phyloP scores from a whole-genome alignment of 1,284 basidiomycete species.

The Trametes hirsuta region DNA sequence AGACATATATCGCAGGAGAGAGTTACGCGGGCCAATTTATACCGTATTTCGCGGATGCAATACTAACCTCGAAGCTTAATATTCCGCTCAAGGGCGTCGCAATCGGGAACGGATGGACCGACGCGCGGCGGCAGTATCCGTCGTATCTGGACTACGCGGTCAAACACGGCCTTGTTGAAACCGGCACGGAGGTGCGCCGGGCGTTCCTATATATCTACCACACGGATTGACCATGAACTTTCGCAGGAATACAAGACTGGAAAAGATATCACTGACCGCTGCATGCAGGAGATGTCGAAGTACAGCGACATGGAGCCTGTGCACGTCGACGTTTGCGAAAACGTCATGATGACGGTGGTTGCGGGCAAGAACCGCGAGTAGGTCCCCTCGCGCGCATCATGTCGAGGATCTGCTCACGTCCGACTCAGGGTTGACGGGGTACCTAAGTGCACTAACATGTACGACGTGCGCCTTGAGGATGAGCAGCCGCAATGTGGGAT shows the following conservation, averaged over 20 bases:
- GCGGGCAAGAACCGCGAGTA: slow-evolving; percentile 67
- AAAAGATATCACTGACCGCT: slow-evolving; percentile 66
- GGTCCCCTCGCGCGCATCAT: slow-evolving; percentile 31
- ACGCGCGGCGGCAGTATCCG: slow-evolving; percentile 87
- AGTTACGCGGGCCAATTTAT: slow-evolving; percentile 99
- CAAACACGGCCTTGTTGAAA: slow-evolving; percentile 78
- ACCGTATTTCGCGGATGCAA: slow-evolving; percentile 89
- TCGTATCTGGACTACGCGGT: slow-evolving; percentile 89
- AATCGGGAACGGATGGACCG: slow-evolving; percentile 99
- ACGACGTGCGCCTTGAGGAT: slow-evolving; percentile 91
- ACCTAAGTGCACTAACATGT: slow-evolving; percentile 90
- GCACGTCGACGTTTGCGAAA: slow-evolving; percentile 66
- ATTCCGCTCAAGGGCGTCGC: slow-evolving; percentile 79
- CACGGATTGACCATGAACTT: no score
- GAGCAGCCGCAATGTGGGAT: slow-evolving; percentile 90
- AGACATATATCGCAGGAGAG: slow-evolving; percentile 94
- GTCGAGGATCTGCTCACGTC: not conserved
- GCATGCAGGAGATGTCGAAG: slow-evolving; percentile 57
- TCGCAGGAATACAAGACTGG: slow-evolving; percentile 63
- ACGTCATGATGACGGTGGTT: slow-evolving; percentile 66
- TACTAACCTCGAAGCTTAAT: slow-evolving; percentile 66
- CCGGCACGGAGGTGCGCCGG: slow-evolving; percentile 64
- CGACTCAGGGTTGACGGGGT: slow-evolving; percentile 65
- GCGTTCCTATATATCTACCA: not conserved
- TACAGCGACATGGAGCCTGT: slow-evolving; percentile 60